Base-by-base conservation (phyloP, 2,329 filamentous ascomycete species). In the Trichophyton equinum region DNA sequence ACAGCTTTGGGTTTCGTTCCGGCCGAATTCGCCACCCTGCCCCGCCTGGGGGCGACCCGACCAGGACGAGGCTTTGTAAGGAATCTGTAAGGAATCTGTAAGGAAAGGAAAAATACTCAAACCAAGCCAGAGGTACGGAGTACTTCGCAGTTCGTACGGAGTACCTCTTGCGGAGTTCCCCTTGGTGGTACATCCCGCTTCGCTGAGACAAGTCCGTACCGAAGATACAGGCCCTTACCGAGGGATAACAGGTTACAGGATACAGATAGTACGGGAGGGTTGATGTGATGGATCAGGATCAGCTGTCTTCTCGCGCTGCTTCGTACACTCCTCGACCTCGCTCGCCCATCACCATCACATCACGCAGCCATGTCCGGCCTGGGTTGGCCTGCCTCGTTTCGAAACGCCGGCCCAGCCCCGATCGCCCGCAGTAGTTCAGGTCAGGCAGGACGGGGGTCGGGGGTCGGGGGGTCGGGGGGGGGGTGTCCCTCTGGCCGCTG, bases 341-440 rank as follows among this genome's bases (percentile, higher is more conserved):
- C 49, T 49, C 22, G 27, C 49, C 49, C 22, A n/a, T 53, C 27
- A 30, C 42, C 46, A 25, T 13, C 15, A 53, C 22, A 36, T 55
- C 49, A 20, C 49, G 11, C 49, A 33, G 22, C 20, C 25, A 20
- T 36, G 33, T 15, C 18, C 49, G 30, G 3, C 49, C 27, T n/a
- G 49, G 49, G 22, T n/a, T n/a, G 49, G 49, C 49, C 49, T 33
- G 49, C 49, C 49, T 25, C 15, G 49, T 25, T 33, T 55, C 49
- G 49, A 55, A 55, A 55, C 49, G 20, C 49, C 49, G 49, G 49
- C 27, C 27, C 49, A 55, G 49, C 49, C 33, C 49, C 30, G 49
- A 55, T 55, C 49, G 49, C 49, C 49, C 49, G 49, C 49, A 33
- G 49, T 27, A 55, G 49, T 36, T 33, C 33, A 13, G 33, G 33